Evolutionary conservation across 495 filamentous ascomycete species (phyloP).

Genomic region (Gamarada debralockiae): DNA sequence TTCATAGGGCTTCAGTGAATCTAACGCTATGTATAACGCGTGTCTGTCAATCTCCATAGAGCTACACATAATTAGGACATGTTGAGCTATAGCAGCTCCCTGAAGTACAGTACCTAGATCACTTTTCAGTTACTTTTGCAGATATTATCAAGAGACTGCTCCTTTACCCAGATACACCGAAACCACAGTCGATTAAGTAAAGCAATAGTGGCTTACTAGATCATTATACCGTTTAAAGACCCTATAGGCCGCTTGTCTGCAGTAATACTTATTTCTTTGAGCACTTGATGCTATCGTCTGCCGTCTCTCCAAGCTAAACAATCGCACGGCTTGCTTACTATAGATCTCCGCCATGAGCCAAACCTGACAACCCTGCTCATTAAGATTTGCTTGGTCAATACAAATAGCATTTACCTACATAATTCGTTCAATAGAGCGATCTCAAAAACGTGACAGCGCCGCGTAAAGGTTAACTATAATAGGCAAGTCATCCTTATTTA

Average conservation of each 20-base stretch:
- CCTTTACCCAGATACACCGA: conserved; percentile 29
- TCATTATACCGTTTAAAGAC: conserved; percentile 7
- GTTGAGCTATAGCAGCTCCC: conserved; percentile 28
- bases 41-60: conserved; percentile 25
- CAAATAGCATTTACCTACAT: too few relatives aligned
- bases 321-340: conserved; percentile 23
- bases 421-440: too few relatives aligned
- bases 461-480: conserved; percentile 16
- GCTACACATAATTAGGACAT: conserved; percentile 27
- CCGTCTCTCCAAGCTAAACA: conserved; percentile 34
- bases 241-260: conserved; percentile 2
- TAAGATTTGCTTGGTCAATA: conserved; percentile 13
- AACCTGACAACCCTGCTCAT: conserved; percentile 18
- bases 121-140: conserved; percentile 11
- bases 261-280: conserved; percentile 17
- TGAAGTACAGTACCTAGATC: conserved; percentile 30
- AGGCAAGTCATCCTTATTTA: conserved; percentile 5
- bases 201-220: conserved; percentile 14
- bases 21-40: conserved; percentile 12
- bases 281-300: conserved; percentile 22
- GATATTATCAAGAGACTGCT: conserved; percentile 1
- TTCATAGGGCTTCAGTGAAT: conserved; percentile 16
- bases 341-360: conserved; percentile 32
- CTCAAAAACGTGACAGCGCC: too few relatives aligned
- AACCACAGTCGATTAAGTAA: conserved; percentile 28